phyloP scores from a whole-genome alignment of 1,139 yeast species.

The Kodamaea sp. region DNA sequence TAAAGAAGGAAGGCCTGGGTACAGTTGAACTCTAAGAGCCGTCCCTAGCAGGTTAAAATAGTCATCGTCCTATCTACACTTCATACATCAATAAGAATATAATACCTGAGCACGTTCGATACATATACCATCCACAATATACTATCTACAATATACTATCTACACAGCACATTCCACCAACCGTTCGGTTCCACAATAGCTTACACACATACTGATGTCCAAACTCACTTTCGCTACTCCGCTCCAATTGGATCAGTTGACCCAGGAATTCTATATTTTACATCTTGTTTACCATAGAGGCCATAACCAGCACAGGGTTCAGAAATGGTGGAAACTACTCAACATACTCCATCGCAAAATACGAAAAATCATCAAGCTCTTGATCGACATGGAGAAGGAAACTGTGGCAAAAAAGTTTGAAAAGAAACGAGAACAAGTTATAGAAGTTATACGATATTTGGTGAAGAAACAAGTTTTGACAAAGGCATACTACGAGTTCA shows the following conservation, averaged over 20 bases:
- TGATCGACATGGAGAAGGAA: constrained; percentile 21
- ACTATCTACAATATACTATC: too few species aligned
- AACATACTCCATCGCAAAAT: constrained; percentile 62
- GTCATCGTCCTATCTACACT: too few species aligned
- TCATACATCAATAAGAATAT: too few species aligned
- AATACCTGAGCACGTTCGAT: too few species aligned
- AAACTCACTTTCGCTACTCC: not conserved
- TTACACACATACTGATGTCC: too few species aligned
- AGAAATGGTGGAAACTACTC: constrained; percentile 75
- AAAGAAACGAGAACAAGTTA: constrained; percentile 18
- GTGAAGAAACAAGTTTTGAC: constrained; percentile 40
- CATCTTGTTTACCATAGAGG: constrained; percentile 70
- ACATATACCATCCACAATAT: too few species aligned
- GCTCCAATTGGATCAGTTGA: not conserved
- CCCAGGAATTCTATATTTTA: constrained; percentile 54
- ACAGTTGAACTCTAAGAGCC: too few species aligned
- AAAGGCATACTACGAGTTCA: constrained; percentile 60
- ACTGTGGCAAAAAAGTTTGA: constrained; percentile 17
- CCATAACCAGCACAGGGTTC: constrained; percentile 72
- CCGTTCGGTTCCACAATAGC: too few species aligned
- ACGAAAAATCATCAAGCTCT: constrained; percentile 36
- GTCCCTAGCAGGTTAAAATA: too few species aligned
- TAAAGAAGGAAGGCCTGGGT: too few species aligned
- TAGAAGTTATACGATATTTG: constrained; percentile 34
- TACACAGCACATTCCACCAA: too few species aligned